These are phyloP conservation scores for Casuarina cunninghamiana DNA, from an alignment of 306 rosid genomes.

Conservation along the genomic window DNA sequence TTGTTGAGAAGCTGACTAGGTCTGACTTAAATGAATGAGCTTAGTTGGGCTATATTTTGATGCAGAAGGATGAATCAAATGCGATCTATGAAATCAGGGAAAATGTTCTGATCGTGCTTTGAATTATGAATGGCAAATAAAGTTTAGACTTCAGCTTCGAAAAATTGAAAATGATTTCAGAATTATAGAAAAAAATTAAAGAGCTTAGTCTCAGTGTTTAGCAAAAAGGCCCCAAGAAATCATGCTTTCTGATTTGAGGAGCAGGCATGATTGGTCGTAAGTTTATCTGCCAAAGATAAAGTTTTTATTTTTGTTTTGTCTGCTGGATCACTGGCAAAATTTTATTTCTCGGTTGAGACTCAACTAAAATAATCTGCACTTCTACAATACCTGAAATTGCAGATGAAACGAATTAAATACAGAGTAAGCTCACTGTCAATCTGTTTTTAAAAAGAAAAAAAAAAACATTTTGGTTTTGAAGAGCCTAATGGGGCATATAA, in stretches of 20 bases:
- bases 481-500: too few species aligned
- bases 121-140: not conserved
- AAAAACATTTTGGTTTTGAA: too few species aligned
- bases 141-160: too few species aligned
- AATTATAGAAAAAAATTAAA: not conserved
- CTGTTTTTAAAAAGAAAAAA: not conserved
- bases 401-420: not conserved
- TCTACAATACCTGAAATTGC: not conserved
- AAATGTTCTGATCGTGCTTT: not conserved
- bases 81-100: not conserved
- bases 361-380: not conserved
- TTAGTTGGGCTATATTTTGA: conserved; percentile 4
- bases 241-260: not conserved
- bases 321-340: too few species aligned
- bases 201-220: not conserved
- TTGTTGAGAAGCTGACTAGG: conserved; percentile 1
- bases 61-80: conserved; percentile 20
- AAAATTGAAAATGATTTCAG: not conserved
- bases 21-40: conserved; percentile 3
- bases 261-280: not conserved
- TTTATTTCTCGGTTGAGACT: not conserved
- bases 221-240: not conserved
- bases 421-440: not conserved
- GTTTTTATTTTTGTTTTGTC: too few species aligned
- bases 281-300: not conserved